Evolutionary conservation across 2,329 filamentous ascomycete genomes (phyloP).

Genomic region (Aspergillus melleus): DNA sequence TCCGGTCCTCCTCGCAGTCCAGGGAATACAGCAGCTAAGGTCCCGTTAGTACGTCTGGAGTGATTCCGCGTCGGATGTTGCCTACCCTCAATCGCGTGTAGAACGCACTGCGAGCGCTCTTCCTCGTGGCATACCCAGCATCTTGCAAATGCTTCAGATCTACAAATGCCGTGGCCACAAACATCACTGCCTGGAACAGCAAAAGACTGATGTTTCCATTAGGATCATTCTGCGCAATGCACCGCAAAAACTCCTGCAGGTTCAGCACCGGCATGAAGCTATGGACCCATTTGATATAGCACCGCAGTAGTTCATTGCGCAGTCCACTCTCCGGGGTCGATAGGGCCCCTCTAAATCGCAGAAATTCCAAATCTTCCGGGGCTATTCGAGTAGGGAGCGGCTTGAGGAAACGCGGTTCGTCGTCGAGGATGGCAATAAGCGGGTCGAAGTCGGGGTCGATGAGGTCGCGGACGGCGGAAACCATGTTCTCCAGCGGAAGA

Average conservation of each 20-base stretch:
- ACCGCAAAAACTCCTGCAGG: constrained; percentile 54
- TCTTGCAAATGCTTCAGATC: constrained; percentile 70
- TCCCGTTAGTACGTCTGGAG: constrained; percentile 2
- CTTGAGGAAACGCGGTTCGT: constrained; percentile 66
- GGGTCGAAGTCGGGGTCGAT: constrained; percentile 42
- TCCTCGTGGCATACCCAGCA: constrained; percentile 72
- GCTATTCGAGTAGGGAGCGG: constrained; percentile 72
- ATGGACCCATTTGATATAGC: constrained; percentile 82
- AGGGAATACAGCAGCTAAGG: constrained; percentile 79
- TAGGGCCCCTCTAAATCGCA: constrained; percentile 77
- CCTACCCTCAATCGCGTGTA: constrained; percentile 77
- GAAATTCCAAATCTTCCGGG: constrained; percentile 74
- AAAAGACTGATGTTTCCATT: constrained; percentile 72
- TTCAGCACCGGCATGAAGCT: constrained; percentile 86
- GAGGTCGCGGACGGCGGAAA: constrained; percentile 38
- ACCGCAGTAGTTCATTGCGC: constrained; percentile 73
- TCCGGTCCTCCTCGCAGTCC: constrained; percentile 83
- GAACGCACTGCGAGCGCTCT: constrained; percentile 77
- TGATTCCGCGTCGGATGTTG: not conserved
- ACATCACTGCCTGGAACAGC: constrained; percentile 91
- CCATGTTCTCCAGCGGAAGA: constrained; percentile 39
- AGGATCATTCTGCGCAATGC: constrained; percentile 65
- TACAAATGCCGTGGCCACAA: constrained; percentile 80
- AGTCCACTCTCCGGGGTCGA: constrained; percentile 67
- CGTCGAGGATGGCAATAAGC: constrained; percentile 37